A percentile compares a stretch with the other conserved stretches of the same genome.
These are phyloP conservation scores for Aspergillus fumigatiaffinis DNA, from an alignment of 2,329 filamentous ascomycete species.

Conservation along the genomic window DNA sequence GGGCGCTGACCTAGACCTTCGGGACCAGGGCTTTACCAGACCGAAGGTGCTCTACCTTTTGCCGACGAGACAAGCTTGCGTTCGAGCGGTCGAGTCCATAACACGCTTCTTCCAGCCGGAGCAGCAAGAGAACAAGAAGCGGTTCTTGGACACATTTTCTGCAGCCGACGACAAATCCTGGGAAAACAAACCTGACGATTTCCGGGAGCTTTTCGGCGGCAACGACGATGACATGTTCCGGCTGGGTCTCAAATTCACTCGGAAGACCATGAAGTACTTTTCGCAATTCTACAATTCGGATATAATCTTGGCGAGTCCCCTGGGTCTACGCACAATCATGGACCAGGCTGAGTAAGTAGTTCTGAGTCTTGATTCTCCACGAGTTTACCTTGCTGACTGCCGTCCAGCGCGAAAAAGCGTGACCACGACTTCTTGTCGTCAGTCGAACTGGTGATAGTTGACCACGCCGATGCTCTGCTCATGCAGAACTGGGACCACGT, in stretches of 20 bases:
- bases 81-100: conserved; percentile 72
- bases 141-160: conserved; percentile 80
- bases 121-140: conserved; percentile 90
- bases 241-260: conserved; percentile 91
- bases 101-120: conserved; percentile 73
- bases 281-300: conserved; percentile 95
- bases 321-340: conserved; percentile 87
- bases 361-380: conserved; percentile 10
- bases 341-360: conserved; percentile 64
- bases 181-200: conserved; percentile 76
- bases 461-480: conserved; percentile 86
- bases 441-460: conserved; percentile 83
- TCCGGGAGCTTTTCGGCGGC: conserved; percentile 81
- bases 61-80: conserved; percentile 82
- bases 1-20: conserved; percentile 65
- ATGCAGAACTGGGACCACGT: conserved; percentile 99
- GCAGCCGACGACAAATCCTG: conserved; percentile 66
- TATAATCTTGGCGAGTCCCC: conserved; percentile 84
- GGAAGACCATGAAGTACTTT: conserved; percentile 94
- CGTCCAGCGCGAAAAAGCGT: conserved; percentile 54
- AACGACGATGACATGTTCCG: conserved; percentile 98
- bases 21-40: conserved; percentile 92
- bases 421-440: conserved; percentile 92
- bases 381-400: neutral
- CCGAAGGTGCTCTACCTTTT: conserved; percentile 90